These are phyloP conservation scores for Dendryphion nanum DNA, from an alignment of 2,329 filamentous ascomycete genomes.

Conservation along the genomic window DNA sequence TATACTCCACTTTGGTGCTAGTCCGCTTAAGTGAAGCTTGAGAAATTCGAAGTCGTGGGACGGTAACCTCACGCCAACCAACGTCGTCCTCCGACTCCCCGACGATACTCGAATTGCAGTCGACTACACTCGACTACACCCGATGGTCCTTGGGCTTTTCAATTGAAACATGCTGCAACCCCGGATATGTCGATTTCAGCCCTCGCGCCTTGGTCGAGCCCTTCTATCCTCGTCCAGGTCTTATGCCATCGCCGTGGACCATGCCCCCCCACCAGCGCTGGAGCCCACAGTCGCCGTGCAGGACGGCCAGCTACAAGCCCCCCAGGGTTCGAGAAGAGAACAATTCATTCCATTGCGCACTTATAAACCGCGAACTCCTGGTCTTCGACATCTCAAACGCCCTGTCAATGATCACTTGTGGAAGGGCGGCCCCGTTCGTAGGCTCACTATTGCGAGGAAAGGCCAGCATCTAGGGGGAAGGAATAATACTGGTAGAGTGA, in stretches of 20 bases:
- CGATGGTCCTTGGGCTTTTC: too few species aligned
- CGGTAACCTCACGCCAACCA: conserved; percentile 19
- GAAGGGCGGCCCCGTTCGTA: conserved; percentile 82
- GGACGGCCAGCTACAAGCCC: conserved; percentile 19
- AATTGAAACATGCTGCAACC: conserved; percentile 66
- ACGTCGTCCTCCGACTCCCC: too few species aligned
- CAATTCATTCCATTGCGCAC: conserved; percentile 62
- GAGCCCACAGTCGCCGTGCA: conserved; percentile 28
- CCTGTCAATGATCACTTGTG: conserved; percentile 96
- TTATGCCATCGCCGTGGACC: conserved; percentile 52
- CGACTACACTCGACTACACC: too few species aligned
- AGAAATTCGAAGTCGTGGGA: conserved; percentile 27
- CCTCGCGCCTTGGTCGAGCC: conserved; percentile 49
- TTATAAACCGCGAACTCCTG: conserved; percentile 91
- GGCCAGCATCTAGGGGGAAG: conserved; percentile 90
- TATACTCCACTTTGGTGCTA: too few species aligned
- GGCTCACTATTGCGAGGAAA: conserved; percentile 87
- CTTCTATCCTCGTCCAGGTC: conserved; percentile 48
- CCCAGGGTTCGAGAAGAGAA: conserved; percentile 29
- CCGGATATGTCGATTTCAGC: conserved; percentile 57
- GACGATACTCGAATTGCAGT: too few species aligned
- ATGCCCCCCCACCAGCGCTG: conserved; percentile 27
- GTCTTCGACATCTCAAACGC: conserved; percentile 84
- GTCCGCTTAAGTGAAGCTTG: conserved; percentile 20
- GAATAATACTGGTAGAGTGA: conserved; percentile 82